phyloP scores from a whole-genome alignment of 352 stramenopile genomes.

The Phytophthora pinifolia region DNA sequence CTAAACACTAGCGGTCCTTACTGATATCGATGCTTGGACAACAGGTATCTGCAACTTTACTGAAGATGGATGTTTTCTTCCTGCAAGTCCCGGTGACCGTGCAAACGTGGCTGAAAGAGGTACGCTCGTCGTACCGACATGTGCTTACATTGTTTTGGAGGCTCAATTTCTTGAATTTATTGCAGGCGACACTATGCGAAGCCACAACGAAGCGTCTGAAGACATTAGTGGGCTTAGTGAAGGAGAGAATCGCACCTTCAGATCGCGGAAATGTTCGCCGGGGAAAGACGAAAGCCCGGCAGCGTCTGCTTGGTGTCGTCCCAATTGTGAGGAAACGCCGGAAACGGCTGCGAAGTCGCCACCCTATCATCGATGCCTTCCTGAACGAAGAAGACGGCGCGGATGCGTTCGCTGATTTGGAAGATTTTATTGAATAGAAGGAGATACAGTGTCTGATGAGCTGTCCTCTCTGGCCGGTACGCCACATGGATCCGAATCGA shows the following conservation, averaged over 20 bases:
- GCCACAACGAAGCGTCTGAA: constrained; percentile 32
- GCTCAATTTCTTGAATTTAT: constrained; percentile 2
- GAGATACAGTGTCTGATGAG: not conserved
- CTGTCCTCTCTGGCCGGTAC: constrained; percentile 1
- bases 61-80: constrained; percentile 72
- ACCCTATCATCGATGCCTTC: constrained; percentile 77
- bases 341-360: constrained; percentile 59
- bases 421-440: constrained; percentile 77
- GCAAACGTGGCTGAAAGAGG: constrained; percentile 41
- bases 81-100: constrained; percentile 47
- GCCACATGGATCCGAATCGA: constrained; percentile 7
- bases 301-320: constrained; percentile 50
- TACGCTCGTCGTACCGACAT: constrained; percentile 14
- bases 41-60: constrained; percentile 50
- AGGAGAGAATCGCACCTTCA: constrained; percentile 36
- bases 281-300: constrained; percentile 26
- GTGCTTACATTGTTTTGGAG: not conserved
- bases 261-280: constrained; percentile 3
- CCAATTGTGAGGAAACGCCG: constrained; percentile 56
- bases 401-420: constrained; percentile 70
- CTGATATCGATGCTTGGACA: not conserved
- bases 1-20: too few relatives aligned
- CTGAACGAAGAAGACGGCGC: constrained; percentile 69
- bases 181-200: constrained; percentile 29
- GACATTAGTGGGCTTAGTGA: constrained; percentile 39